Evolutionary conservation across 2,329 filamentous ascomycete species (phyloP).

Genomic region (Apiospora saccharicola): DNA sequence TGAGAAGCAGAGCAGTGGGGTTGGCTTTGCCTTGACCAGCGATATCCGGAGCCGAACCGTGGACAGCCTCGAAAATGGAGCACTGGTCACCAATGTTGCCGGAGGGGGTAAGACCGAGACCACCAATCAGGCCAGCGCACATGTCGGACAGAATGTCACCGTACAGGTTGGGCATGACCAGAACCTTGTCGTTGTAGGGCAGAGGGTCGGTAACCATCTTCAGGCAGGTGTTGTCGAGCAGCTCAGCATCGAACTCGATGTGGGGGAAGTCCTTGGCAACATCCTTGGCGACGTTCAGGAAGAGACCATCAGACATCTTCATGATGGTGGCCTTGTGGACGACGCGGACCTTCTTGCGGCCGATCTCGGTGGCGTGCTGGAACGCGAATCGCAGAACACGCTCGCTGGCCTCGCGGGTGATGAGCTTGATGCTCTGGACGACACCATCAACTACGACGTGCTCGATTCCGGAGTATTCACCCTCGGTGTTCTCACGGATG

Average conservation of each 20-base stretch:
- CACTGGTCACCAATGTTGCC: conserved; percentile 99
- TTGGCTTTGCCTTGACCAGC: conserved; percentile 96
- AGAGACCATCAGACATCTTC: conserved; percentile 99
- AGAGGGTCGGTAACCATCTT: conserved; percentile 97
- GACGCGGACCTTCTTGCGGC: conserved; percentile 94
- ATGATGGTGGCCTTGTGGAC: conserved; percentile 99
- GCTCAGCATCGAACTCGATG: conserved; percentile 96
- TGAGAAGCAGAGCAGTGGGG: conserved; percentile 93
- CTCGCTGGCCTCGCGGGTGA: conserved; percentile 93
- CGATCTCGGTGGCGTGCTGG: conserved; percentile 93
- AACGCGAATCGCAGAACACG: conserved; percentile 97
- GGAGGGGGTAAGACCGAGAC: conserved; percentile 94
- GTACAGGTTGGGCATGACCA: conserved; percentile 98
- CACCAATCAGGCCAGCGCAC: conserved; percentile 98
- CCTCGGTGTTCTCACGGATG: conserved; percentile 99
- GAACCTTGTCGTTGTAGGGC: conserved; percentile 98
- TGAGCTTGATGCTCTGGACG: conserved; percentile 99
- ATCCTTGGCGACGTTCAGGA: conserved; percentile 85
- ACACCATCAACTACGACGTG: conserved; percentile 98
- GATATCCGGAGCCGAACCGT: conserved; percentile 96
- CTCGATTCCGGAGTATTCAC: conserved; percentile 99
- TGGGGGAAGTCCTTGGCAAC: conserved; percentile 94
- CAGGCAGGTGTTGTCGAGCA: conserved; percentile 98
- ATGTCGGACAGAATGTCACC: conserved; percentile 99
- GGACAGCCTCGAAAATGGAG: conserved; percentile 99